Evolutionary conservation across 345 rosid genomes (phyloP), one percentile per base, ranked within the genome.

Genomic region (Heritiera fomes): DNA sequence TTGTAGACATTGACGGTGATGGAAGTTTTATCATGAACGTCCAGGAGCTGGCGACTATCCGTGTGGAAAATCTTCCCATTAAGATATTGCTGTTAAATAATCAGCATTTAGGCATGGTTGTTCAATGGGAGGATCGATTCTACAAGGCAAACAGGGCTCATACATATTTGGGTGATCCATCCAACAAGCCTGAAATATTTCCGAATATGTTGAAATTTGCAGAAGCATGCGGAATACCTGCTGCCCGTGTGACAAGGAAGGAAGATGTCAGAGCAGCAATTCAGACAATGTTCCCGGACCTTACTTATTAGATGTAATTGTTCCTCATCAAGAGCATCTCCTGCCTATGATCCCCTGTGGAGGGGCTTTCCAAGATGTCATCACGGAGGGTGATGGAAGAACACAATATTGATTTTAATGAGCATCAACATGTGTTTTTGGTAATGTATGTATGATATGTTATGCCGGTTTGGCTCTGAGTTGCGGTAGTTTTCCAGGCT

Each of bases 261-360:
- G 89, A 82, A 30, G 83, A 92, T 14, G 79, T 97, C 41, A 87
- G 87, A 87, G 91, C 88, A 14, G 95, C 98, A 74, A 86, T 94
- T 46, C 91, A 92, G 87, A 90, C 76, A 59, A 94, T 96, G 99
- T 40, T 3, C 98, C 97, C 0, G 99, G 98, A 76, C 98, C 98
- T 0, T 97, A 89, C 84, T 79, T 93, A 79, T 79, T 97, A 86
- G 98, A 96, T 73, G 98, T 94, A 40, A 89, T 96, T n/a, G 91
- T 93, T 17, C 98, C 98, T 8, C 98, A 92, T 83, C 98, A 96
- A 83, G 99, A 94, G 80, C 99, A 96, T 78, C 98, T 96, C 28
- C 80, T 96, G 71, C 97, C 99, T 60, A 94, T 96, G 99, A 96
- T 93, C 83, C 99, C 99, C 1, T 92, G 98, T 73, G 95, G 97